A percentile compares a stretch with the other conserved stretches of the same genome.
phyloP scores from a whole-genome alignment of 2,329 filamentous ascomycete species.

The Aspergillus thermomutatus region DNA sequence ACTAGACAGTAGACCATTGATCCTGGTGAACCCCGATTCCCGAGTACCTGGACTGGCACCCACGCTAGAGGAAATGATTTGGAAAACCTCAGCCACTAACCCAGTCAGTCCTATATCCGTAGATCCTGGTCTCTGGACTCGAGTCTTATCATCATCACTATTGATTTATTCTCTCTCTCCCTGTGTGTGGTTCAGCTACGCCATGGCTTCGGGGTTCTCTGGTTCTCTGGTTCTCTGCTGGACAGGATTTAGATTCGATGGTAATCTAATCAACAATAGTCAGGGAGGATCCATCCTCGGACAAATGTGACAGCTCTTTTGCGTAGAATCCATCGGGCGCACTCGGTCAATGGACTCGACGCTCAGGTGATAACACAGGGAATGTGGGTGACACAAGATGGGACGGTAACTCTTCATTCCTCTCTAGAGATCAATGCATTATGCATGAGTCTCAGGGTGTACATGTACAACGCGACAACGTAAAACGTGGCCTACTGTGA shows the following conservation, averaged over 20 bases:
- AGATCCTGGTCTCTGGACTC: not conserved
- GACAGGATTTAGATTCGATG: no score
- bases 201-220: no score
- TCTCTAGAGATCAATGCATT: no score
- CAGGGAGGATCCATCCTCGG: not conserved
- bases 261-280: slow-evolving; percentile 2
- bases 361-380: not conserved
- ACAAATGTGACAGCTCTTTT: slow-evolving; percentile 10
- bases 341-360: slow-evolving; percentile 1
- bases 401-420: no score
- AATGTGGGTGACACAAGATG: no score
- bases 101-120: slow-evolving; percentile 7
- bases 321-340: not conserved
- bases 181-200: no score
- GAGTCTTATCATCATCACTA: not conserved
- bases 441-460: not conserved
- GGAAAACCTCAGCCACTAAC: slow-evolving; percentile 10
- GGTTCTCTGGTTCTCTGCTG: no score
- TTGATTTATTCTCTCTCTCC: no score
- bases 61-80: slow-evolving; percentile 11
- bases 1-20: no score
- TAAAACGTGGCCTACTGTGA: not conserved
- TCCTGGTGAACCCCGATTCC: slow-evolving; percentile 2
- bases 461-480: not conserved
- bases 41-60: slow-evolving; percentile 9